phyloP scores from a whole-genome alignment of 2,329 filamentous ascomycete species.

The Colletotrichum incanum region DNA sequence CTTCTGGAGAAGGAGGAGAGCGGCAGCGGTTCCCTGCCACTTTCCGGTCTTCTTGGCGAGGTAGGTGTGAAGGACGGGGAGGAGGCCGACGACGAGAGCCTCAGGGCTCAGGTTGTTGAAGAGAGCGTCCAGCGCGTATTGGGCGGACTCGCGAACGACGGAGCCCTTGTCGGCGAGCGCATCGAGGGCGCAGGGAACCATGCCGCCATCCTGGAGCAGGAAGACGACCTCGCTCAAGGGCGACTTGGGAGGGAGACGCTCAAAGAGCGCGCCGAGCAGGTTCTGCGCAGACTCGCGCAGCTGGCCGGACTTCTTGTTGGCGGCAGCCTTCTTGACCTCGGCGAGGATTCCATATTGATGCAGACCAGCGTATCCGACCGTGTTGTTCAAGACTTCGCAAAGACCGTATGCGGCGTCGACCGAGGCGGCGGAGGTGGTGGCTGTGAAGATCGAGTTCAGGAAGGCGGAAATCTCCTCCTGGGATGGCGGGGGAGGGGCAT shows the following conservation, averaged over 20 bases:
- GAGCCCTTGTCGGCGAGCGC: conserved; percentile 90
- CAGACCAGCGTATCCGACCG: conserved; percentile 69
- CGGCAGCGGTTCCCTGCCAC: conserved; percentile 96
- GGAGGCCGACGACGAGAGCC: conserved; percentile 84
- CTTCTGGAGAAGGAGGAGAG: conserved; percentile 86
- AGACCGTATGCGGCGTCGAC: conserved; percentile 75
- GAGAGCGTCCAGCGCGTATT: conserved; percentile 93
- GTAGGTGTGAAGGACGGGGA: conserved; percentile 83
- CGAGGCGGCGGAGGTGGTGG: conserved; percentile 78
- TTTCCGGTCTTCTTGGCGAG: conserved; percentile 89
- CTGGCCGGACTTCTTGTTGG: conserved; percentile 93
- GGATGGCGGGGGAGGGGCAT: conserved; percentile 71
- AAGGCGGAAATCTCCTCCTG: conserved; percentile 77
- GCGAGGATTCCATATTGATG: conserved; percentile 68
- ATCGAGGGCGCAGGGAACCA: conserved; percentile 84
- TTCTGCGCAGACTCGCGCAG: conserved; percentile 95
- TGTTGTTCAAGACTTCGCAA: conserved; percentile 72
- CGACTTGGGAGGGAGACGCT: conserved; percentile 86
- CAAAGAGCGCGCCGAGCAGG: conserved; percentile 92
- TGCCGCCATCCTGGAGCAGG: conserved; percentile 82
- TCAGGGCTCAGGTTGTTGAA: conserved; percentile 86
- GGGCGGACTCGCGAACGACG: conserved; percentile 90
- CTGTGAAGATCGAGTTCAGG: conserved; percentile 78
- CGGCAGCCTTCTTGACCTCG: conserved; percentile 80
- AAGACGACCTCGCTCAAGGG: conserved; percentile 86